Conservation (phyloP, 495 filamentous ascomycete species). For the Neurospora pannonica region DNA sequence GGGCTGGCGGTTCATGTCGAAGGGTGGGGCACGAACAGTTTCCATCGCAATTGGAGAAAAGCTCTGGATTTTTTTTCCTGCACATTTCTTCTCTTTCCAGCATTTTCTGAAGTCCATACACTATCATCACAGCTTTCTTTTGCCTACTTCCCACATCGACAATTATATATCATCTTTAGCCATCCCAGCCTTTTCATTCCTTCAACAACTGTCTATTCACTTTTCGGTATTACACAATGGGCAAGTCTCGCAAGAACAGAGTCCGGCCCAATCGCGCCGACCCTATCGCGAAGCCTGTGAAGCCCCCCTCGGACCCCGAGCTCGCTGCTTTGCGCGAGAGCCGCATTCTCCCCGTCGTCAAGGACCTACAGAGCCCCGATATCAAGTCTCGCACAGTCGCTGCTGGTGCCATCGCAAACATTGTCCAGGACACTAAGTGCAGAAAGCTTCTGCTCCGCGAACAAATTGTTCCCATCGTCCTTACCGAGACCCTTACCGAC, state of each 20-base stretch:
- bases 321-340: constrained; percentile 45
- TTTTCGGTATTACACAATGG: constrained; percentile 20
- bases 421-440: constrained; percentile 47
- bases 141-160: not conserved
- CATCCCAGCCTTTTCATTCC: not conserved
- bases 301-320: constrained; percentile 45
- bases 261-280: constrained; percentile 29
- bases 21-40: not conserved
- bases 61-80: not conserved
- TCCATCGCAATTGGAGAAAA: not conserved
- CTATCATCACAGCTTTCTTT: not conserved
- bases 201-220: not conserved
- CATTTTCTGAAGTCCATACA: not conserved
- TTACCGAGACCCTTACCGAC: constrained; percentile 52
- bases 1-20: not conserved
- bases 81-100: not conserved
- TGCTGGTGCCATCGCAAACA: constrained; percentile 45
- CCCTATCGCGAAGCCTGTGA: constrained; percentile 40
- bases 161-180: not conserved
- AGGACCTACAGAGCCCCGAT: constrained; percentile 45
- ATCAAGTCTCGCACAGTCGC: constrained; percentile 43
- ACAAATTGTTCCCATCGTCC: constrained; percentile 47
- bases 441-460: constrained; percentile 51
- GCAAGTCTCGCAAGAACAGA: constrained; percentile 33
- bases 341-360: constrained; percentile 48